Evolutionary conservation across 2,329 filamentous ascomycete species (phyloP).

Genomic region (Paracoccidioides brasiliensis): DNA sequence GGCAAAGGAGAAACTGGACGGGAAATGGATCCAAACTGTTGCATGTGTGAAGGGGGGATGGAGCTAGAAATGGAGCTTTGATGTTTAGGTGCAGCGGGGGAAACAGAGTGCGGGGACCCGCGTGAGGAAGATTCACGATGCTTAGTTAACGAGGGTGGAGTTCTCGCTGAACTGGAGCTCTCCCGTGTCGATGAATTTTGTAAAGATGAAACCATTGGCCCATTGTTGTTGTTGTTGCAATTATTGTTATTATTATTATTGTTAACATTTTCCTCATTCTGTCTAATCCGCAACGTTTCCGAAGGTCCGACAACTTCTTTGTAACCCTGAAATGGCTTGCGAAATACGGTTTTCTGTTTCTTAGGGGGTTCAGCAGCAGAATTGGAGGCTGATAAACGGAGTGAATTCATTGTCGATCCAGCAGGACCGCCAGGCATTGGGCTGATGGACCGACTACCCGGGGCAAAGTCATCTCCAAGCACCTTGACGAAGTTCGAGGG

Average conservation of each 20-base stretch:
- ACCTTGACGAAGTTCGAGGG: constrained; percentile 96
- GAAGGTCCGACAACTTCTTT: constrained; percentile 33
- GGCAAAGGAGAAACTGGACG: constrained; percentile 10
- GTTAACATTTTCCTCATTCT: constrained; percentile 19
- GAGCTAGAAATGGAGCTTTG: constrained; percentile 9
- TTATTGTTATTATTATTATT: constrained; percentile 14
- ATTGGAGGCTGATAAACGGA: constrained; percentile 25
- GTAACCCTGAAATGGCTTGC: constrained; percentile 55
- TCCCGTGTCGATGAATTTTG: background rate
- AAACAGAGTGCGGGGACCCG: background rate
- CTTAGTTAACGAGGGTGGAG: constrained; percentile 13
- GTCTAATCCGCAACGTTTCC: constrained; percentile 20
- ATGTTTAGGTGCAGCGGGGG: constrained; percentile 5
- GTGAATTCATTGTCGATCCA: background rate
- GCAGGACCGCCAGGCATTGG: constrained; percentile 36
- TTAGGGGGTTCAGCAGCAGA: constrained; percentile 39
- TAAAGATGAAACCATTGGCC: background rate
- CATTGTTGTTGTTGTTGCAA: constrained; percentile 7
- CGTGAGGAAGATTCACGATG: constrained; percentile 24
- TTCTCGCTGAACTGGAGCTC: background rate
- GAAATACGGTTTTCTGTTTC: constrained; percentile 45
- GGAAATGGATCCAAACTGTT: background rate
- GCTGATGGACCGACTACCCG: constrained; percentile 39
- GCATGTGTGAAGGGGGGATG: constrained; percentile 2
- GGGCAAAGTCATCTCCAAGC: constrained; percentile 71